Percentiles rank a stretch among this genome's conserved stretches.
These are phyloP conservation scores for Neoascochyta sp. DNA, from an alignment of 2,329 filamentous ascomycete species.

Conservation along the genomic window DNA sequence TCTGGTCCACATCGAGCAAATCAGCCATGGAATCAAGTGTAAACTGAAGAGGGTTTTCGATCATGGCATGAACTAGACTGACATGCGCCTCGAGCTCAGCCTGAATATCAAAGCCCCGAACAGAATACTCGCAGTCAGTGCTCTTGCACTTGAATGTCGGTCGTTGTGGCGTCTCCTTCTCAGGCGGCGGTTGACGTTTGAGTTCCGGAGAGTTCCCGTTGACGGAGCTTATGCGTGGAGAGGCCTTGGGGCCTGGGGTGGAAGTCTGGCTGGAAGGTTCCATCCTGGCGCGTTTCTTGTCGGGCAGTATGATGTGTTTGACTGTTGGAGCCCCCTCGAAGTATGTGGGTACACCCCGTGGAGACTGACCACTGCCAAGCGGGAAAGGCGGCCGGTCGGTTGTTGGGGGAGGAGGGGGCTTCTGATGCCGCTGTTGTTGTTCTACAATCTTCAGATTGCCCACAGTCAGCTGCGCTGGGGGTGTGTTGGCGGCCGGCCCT, in stretches of 20 bases:
- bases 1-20: conserved; percentile 49
- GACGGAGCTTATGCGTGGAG: conserved; percentile 36
- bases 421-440: conserved; percentile 49
- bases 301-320: conserved; percentile 56
- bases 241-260: conserved; percentile 41
- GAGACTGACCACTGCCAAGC: conserved; percentile 50
- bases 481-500: conserved; percentile 4
- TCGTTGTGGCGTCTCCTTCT: conserved; percentile 43
- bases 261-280: conserved; percentile 41
- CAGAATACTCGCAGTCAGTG: conserved; percentile 51
- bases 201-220: conserved; percentile 45
- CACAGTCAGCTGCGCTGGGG: conserved; percentile 34
- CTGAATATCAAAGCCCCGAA: conserved; percentile 54
- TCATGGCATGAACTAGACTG: conserved; percentile 50
- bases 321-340: conserved; percentile 50
- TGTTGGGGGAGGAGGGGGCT: conserved; percentile 49
- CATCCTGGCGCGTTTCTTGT: conserved; percentile 54
- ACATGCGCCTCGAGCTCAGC: conserved; percentile 54
- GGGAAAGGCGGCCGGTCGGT: conserved; percentile 52
- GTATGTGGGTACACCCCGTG: conserved; percentile 56
- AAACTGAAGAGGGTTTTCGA: conserved; percentile 56
- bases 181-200: conserved; percentile 43
- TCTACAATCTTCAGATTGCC: conserved; percentile 41
- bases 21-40: conserved; percentile 52
- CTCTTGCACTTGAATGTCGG: conserved; percentile 53